A percentile compares a stretch with the other conserved stretches of the same genome.
These are phyloP conservation scores for Cyberlindnera euphorbiae DNA, from an alignment of 805 yeast species.

Conservation along the genomic window DNA sequence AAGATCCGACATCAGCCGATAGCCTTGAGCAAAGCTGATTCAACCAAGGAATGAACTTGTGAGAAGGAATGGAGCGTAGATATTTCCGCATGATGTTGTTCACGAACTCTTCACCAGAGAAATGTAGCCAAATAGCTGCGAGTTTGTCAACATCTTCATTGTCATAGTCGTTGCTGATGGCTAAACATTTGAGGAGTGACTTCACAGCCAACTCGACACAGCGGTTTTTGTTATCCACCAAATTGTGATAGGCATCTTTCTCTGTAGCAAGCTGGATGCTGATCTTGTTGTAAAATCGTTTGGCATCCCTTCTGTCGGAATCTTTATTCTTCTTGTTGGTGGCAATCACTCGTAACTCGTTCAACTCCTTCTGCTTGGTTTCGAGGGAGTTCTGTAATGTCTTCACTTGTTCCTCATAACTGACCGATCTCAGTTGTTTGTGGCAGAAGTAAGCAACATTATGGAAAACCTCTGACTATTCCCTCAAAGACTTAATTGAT, in stretches of 20 bases:
- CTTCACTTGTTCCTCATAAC: slow-evolving; percentile 39
- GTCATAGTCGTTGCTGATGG: slow-evolving; percentile 37
- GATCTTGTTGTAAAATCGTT: slow-evolving; percentile 45
- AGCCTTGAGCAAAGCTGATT: slow-evolving; percentile 77
- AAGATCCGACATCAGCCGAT: slow-evolving; percentile 40
- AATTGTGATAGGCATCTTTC: slow-evolving; percentile 36
- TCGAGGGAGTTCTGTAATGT: slow-evolving; percentile 36
- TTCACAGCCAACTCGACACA: slow-evolving; percentile 52
- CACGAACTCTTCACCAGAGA: slow-evolving; percentile 40
- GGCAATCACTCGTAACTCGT: slow-evolving; percentile 42
- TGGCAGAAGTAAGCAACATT: slow-evolving; percentile 73
- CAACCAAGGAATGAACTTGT: slow-evolving; percentile 72
- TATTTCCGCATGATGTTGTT: slow-evolving; percentile 37
- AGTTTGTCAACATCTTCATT: slow-evolving; percentile 67
- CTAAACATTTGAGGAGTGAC: slow-evolving; percentile 55
- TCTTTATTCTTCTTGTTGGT: slow-evolving; percentile 36
- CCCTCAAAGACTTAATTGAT: slow-evolving; percentile 19
- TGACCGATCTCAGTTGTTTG: slow-evolving; percentile 46
- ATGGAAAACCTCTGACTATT: slow-evolving; percentile 45
- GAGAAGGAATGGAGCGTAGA: slow-evolving; percentile 44
- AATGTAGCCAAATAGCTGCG: slow-evolving; percentile 79
- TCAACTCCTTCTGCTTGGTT: slow-evolving; percentile 42
- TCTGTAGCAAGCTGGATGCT: slow-evolving; percentile 47
- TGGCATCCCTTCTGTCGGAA: slow-evolving; percentile 48
- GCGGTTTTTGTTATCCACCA: slow-evolving; percentile 33